Conservation (phyloP, 164 flowering plant genomes). For the Umbellularia californica region DNA sequence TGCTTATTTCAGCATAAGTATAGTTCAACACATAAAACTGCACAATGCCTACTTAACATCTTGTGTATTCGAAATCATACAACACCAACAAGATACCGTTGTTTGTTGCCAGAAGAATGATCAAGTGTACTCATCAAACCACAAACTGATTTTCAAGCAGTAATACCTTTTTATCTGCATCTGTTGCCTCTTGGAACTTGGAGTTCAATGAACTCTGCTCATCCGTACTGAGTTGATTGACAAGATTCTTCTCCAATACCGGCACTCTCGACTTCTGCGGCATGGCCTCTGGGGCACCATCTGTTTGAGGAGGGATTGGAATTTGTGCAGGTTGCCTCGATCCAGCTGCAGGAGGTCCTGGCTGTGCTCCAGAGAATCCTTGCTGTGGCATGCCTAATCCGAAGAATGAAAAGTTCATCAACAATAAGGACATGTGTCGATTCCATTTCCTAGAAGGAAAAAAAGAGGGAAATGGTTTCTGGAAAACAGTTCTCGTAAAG, state of each 20-base stretch:
- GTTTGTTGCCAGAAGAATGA: background rate
- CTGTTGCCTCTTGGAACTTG: conserved; percentile 75
- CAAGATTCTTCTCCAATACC: conserved; percentile 68
- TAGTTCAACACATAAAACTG: background rate
- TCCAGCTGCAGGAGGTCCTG: conserved; percentile 32
- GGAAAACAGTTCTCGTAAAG: too few relatives aligned
- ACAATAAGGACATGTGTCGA: background rate
- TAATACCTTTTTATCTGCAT: conserved; percentile 69
- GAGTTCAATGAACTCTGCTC: conserved; percentile 70
- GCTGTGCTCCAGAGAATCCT: conserved; percentile 43
- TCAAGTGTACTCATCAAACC: background rate
- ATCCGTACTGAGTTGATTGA: conserved; percentile 81
- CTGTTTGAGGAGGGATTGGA: conserved; percentile 32
- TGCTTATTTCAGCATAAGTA: background rate
- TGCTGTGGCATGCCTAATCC: conserved; percentile 53
- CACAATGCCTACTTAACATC: background rate
- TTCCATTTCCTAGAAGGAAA: too few relatives aligned
- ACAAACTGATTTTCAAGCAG: background rate
- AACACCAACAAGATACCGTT: background rate
- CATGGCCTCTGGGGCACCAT: conserved; percentile 29
- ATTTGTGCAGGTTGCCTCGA: conserved; percentile 49
- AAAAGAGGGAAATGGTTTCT: too few relatives aligned
- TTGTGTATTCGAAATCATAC: background rate
- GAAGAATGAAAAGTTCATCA: conserved; percentile 3
- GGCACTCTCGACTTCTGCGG: conserved; percentile 76